Base-by-base conservation (phyloP, 306 rosid genomes). In the Betula pendula region DNA sequence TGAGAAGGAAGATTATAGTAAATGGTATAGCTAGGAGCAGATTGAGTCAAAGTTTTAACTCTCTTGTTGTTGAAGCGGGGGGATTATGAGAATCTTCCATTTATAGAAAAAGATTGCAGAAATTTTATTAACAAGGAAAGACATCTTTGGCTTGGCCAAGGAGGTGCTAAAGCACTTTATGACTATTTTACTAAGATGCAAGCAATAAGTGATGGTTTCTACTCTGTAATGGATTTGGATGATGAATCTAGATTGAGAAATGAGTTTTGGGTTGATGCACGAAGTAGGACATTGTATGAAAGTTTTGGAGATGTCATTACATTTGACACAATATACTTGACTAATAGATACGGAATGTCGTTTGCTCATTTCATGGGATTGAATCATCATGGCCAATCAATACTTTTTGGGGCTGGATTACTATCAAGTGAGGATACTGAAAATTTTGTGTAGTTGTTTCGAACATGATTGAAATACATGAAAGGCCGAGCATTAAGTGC, bases 371-470 rank as follows among this genome's bases (percentile, higher is more conserved):
- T 60, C 16, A 2, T 51, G 0, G 77, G 77, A 3, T 74, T 63
- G 25, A 75, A 81, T 52, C 77, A 81, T 68, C 74, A 75, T 50
- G 77, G 84, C 1, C 84, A 68, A 35, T 68, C 52, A 7, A 27
- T 74, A 15, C 58, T 68, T 27, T 24, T 80, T 6, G 77, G 77
- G 20, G 49, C 76, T 62, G 75, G 76, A 13, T 65, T 63, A 65
- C 22, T 79, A 33, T 66, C 78, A 25, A 40, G 25, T 53, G 66
- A 73, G 42, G 74, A 79, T 45, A 55, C 15, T 20, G 1, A 20
- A 24, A 73, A 81, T 31, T 77, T 55, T 58, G 25, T 49, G 6
- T 82, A 79, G 79, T 67, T 77, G 66, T 82, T 82, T 77, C 58
- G 35, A 68, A 77, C 81, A 17, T 82, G 79, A 60, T 63, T 82